These are phyloP conservation scores for Blastocystis sp. DNA, from an alignment of 352 stramenopile genomes.

Conservation along the genomic window DNA sequence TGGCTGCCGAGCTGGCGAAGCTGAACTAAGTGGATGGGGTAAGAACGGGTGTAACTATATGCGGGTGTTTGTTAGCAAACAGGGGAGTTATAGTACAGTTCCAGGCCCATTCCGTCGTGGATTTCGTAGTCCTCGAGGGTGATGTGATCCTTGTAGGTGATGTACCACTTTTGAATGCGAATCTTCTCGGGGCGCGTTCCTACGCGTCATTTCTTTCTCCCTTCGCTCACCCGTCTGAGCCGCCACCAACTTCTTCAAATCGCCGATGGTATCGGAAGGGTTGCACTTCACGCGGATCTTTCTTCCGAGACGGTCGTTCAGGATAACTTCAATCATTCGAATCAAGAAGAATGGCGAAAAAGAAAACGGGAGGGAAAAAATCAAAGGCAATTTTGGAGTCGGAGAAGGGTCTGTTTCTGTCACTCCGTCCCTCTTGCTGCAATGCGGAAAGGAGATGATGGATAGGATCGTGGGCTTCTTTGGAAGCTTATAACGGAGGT, in stretches of 20 bases:
- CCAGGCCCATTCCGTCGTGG: constrained; percentile 98
- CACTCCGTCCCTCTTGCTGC: background rate
- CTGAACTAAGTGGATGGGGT: background rate
- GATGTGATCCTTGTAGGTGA: constrained; percentile 98
- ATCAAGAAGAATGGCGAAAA: constrained; percentile 3
- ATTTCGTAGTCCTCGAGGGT: constrained; percentile 93
- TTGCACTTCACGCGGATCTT: constrained; percentile 99
- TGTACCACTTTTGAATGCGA: constrained; percentile 99
- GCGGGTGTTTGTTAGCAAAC: constrained; percentile 46
- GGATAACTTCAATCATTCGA: constrained; percentile 92
- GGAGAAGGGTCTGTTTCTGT: background rate
- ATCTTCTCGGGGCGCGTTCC: constrained; percentile 96
- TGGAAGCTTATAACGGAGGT: too few species aligned
- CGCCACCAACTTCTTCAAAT: constrained; percentile 97
- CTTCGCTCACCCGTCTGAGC: constrained; percentile 82
- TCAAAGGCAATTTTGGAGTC: constrained; percentile 8
- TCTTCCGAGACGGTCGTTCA: constrained; percentile 95
- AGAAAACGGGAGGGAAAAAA: background rate
- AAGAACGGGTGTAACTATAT: background rate
- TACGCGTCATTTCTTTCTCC: constrained; percentile 68
- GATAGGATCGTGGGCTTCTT: background rate
- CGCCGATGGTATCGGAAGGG: constrained; percentile 95
- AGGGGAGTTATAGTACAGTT: constrained; percentile 94
- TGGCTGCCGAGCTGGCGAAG: constrained; percentile 47
- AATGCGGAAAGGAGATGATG: background rate